Conservation (phyloP, 1,284 basidiomycete species). For the Austropuccinia psidii region DNA sequence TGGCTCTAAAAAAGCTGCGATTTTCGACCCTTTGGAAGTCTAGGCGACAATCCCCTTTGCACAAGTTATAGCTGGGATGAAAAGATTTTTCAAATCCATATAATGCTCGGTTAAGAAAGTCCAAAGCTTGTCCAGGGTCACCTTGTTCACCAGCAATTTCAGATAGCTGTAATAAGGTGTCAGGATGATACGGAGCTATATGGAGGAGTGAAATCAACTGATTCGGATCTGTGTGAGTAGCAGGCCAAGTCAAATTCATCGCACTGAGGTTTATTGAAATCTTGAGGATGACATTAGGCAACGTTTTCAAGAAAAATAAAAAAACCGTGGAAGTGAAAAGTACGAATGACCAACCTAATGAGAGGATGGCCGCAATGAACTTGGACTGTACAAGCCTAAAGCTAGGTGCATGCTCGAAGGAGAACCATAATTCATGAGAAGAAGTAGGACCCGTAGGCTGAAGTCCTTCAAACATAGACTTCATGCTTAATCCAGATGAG, state of each 20-base stretch:
- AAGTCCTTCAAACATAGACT: not conserved
- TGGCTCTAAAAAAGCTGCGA: slow-evolving; percentile 64
- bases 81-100: slow-evolving; percentile 83
- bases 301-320: not conserved
- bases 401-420: slow-evolving; percentile 10
- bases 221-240: slow-evolving; percentile 48
- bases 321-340: not conserved
- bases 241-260: too few species aligned
- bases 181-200: slow-evolving; percentile 67
- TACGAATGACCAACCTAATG: not conserved
- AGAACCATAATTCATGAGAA: slow-evolving; percentile 15
- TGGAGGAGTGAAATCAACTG: slow-evolving; percentile 51
- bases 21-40: slow-evolving; percentile 80
- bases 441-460: not conserved
- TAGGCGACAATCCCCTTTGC: slow-evolving; percentile 66
- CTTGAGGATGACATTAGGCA: too few species aligned
- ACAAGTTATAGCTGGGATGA: slow-evolving; percentile 71
- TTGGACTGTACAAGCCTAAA: slow-evolving; percentile 26
- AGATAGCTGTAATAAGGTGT: slow-evolving; percentile 77
- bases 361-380: slow-evolving; percentile 20
- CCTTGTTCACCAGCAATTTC: slow-evolving; percentile 47
- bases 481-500: slow-evolving; percentile 6
- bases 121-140: slow-evolving; percentile 59
- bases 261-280: too few species aligned
- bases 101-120: slow-evolving; percentile 74